phyloP scores from a whole-genome alignment of 257 asterid species.

The Ilex aquifolium region DNA sequence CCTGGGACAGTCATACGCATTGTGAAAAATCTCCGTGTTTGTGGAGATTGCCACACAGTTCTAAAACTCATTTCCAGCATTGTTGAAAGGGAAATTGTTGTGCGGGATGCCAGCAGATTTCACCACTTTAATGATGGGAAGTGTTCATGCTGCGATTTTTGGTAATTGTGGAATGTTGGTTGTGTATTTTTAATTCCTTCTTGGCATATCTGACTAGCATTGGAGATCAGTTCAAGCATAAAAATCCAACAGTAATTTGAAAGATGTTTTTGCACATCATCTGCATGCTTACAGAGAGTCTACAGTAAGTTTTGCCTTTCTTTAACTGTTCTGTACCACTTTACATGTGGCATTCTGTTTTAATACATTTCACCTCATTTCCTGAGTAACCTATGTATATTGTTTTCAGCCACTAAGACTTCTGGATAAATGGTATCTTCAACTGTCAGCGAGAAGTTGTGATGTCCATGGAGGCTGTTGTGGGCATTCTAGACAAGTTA shows the following conservation, averaged over 20 bases:
- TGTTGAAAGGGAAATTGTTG: conserved; percentile 39
- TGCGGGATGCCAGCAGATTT: conserved; percentile 64
- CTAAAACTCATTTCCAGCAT: conserved; percentile 48
- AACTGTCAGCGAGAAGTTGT: neutral
- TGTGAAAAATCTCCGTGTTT: conserved; percentile 40
- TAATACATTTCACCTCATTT: neutral
- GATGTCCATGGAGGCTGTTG: too few species aligned
- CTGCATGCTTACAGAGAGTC: neutral
- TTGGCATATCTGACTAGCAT: neutral
- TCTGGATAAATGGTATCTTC: neutral
- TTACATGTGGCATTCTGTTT: too few species aligned
- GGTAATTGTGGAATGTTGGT: conserved; percentile 26
- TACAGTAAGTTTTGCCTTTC: neutral
- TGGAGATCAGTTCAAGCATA: neutral
- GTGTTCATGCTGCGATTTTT: conserved; percentile 61
- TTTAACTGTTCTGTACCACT: too few species aligned
- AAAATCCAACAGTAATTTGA: too few species aligned
- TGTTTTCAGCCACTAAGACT: too few species aligned
- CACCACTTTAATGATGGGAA: conserved; percentile 62
- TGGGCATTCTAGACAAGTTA: too few species aligned
- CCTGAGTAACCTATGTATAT: neutral
- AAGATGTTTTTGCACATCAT: too few species aligned
- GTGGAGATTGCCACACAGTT: conserved; percentile 40
- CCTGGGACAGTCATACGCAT: conserved; percentile 47
- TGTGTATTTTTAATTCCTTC: neutral